A percentile compares a stretch with the other conserved stretches of the same genome.
phyloP scores from a whole-genome alignment of 257 asterid genomes.

The Petrea volubilis region DNA sequence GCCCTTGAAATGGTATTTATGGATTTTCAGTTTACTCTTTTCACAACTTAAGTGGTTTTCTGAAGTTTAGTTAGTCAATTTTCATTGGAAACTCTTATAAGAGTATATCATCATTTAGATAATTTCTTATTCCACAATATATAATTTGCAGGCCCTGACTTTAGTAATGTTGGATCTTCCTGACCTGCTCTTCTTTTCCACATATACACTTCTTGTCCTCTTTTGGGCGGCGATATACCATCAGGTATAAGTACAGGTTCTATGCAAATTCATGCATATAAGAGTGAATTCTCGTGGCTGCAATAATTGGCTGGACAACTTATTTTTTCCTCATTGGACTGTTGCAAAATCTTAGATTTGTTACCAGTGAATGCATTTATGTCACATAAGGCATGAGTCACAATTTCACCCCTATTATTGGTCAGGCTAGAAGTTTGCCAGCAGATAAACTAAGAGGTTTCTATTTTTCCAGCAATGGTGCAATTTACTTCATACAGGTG shows the following conservation, averaged over 20 bases:
- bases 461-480: conserved; percentile 67
- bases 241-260: conserved; percentile 60
- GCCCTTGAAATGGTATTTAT: conserved; percentile 12
- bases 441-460: conserved; percentile 79
- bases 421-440: conserved; percentile 93
- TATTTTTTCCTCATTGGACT: conserved; percentile 2
- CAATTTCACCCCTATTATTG: conserved; percentile 30
- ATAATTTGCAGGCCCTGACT: conserved; percentile 55
- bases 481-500: conserved; percentile 83
- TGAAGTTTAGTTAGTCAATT: conserved; percentile 7
- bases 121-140: not conserved
- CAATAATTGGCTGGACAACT: conserved; percentile 2
- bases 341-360: conserved; percentile 18
- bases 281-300: not conserved
- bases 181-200: conserved; percentile 89
- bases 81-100: not conserved
- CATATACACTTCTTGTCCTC: conserved; percentile 85
- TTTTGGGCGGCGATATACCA: conserved; percentile 98
- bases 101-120: conserved; percentile 2
- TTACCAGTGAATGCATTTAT: conserved; percentile 22
- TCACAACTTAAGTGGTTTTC: conserved; percentile 13
- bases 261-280: not conserved
- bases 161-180: conserved; percentile 77
- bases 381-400: conserved; percentile 24
- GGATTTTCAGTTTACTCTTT: conserved; percentile 6